phyloP scores from a whole-genome alignment of 768 basidiomycete species.

The Pulveroboletus sp. region DNA sequence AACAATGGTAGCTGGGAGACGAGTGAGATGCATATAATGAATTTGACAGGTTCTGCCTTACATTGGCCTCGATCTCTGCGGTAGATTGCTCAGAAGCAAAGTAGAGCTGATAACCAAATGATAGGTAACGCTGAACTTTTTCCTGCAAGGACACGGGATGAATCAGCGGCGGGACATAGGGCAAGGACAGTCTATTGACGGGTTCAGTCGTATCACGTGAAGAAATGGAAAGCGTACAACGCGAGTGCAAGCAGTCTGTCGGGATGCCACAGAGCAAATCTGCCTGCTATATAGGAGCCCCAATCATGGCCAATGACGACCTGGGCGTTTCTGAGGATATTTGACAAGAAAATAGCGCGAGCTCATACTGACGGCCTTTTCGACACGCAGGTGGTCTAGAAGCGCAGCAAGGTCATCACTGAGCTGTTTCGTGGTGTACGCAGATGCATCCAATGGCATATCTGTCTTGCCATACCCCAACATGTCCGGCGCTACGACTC shows the following conservation, averaged over 20 bases:
- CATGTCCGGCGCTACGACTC: slow-evolving; percentile 53
- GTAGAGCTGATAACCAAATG: slow-evolving; percentile 67
- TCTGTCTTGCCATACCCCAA: slow-evolving; percentile 65
- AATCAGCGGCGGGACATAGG: slow-evolving; percentile 59
- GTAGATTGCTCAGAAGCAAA: slow-evolving; percentile 55
- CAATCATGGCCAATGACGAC: slow-evolving; percentile 80
- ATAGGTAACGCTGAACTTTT: slow-evolving; percentile 49
- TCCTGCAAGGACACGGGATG: slow-evolving; percentile 50
- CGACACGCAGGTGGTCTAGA: slow-evolving; percentile 52
- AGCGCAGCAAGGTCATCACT: slow-evolving; percentile 64
- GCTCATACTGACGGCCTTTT: slow-evolving; percentile 47
- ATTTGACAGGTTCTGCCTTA: slow-evolving; percentile 25
- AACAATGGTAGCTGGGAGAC: slow-evolving; percentile 26
- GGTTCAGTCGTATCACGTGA: neutral
- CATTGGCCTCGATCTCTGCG: slow-evolving; percentile 54
- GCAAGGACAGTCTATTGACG: slow-evolving; percentile 55
- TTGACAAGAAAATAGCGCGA: neutral
- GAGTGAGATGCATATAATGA: slow-evolving; percentile 11
- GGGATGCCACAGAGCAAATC: slow-evolving; percentile 76
- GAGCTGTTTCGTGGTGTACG: slow-evolving; percentile 60
- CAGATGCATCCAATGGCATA: slow-evolving; percentile 51
- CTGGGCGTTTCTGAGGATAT: slow-evolving; percentile 26
- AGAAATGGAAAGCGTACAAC: slow-evolving; percentile 42
- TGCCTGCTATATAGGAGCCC: slow-evolving; percentile 62
- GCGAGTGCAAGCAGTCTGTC: slow-evolving; percentile 55